Percentiles rank a stretch among this genome's conserved stretches.
Conservation (phyloP, 2,329 filamentous ascomycete species). For the Nothophaeocryptopus gaeumannii region DNA sequence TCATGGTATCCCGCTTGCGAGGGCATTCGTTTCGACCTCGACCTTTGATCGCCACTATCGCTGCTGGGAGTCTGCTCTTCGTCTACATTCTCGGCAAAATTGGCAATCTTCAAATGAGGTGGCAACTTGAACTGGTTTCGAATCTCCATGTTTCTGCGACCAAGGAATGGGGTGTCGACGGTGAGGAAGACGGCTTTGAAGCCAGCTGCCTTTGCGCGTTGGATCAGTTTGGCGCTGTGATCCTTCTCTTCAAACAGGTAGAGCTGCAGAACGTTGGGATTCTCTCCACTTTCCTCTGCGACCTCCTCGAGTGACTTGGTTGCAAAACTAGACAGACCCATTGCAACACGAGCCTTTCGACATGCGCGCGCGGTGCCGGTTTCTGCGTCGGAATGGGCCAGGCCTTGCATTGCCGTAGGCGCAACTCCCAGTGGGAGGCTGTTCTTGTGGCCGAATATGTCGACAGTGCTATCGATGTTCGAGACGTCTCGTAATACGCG, state of each 20-base stretch:
- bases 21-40: conserved; percentile 3
- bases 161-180: conserved; percentile 56
- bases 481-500: conserved; percentile 44
- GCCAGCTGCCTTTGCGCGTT: conserved; percentile 40
- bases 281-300: conserved; percentile 39
- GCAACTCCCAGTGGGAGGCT: conserved; percentile 54
- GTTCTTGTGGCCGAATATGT: conserved; percentile 46
- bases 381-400: conserved; percentile 55
- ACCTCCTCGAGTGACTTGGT: conserved; percentile 54
- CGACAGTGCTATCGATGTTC: conserved; percentile 40
- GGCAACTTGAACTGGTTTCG: conserved; percentile 51
- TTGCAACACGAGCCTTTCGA: conserved; percentile 43
- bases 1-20: conserved; percentile 14
- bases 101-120: conserved; percentile 36
- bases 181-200: conserved; percentile 58
- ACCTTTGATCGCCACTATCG: conserved; percentile 7
- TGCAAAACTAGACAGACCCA: conserved; percentile 52
- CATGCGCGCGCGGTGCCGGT: conserved; percentile 50
- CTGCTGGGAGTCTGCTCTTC: conserved; percentile 9
- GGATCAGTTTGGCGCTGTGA: conserved; percentile 44
- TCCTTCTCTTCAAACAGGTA: conserved; percentile 54
- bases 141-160: conserved; percentile 53
- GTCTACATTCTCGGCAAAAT: conserved; percentile 31
- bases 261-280: conserved; percentile 54
- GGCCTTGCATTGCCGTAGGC: conserved; percentile 53